These are phyloP conservation scores for Paecilomyces niveus DNA, from an alignment of 2,329 filamentous ascomycete genomes.

Conservation along the genomic window DNA sequence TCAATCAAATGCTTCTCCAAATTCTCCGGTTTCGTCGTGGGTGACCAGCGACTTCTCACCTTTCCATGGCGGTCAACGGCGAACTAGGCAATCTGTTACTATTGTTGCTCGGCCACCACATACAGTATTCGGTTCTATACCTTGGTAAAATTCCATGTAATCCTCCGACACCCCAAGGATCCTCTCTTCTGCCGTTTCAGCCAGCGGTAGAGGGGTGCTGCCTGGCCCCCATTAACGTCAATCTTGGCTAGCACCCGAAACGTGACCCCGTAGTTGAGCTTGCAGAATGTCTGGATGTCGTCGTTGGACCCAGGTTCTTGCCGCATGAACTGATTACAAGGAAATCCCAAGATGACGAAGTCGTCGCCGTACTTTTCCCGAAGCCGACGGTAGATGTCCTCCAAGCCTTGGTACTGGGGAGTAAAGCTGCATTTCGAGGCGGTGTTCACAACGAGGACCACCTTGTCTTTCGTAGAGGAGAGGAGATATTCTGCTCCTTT, in stretches of 20 bases:
- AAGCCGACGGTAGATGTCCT: conserved; percentile 78
- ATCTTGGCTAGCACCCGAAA: conserved; percentile 91
- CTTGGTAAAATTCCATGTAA: conserved; percentile 99
- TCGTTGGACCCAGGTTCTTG: conserved; percentile 84
- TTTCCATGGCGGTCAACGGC: conserved; percentile 51
- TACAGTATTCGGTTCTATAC: conserved; percentile 69
- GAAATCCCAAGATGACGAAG: conserved; percentile 88
- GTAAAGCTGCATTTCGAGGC: conserved; percentile 99
- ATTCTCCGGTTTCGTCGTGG: conserved; percentile 75
- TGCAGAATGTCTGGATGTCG: conserved; percentile 78
- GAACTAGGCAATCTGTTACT: no score
- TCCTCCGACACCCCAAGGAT: conserved; percentile 74
- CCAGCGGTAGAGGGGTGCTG: conserved; percentile 73
- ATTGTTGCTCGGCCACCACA: no score
- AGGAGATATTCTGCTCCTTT: conserved; percentile 67
- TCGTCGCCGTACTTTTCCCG: conserved; percentile 62
- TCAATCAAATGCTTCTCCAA: conserved; percentile 50
- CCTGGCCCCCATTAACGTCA: conserved; percentile 82
- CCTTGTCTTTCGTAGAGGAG: conserved; percentile 73
- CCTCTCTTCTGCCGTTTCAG: conserved; percentile 67
- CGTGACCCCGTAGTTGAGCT: conserved; percentile 85
- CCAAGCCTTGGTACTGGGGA: conserved; percentile 84
- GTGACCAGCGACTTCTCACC: conserved; percentile 81
- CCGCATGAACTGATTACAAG: conserved; percentile 92
- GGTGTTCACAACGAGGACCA: conserved; percentile 93